These are phyloP conservation scores for Apiotrichum brassicae DNA, from an alignment of 1,284 basidiomycete species.

Conservation along the genomic window DNA sequence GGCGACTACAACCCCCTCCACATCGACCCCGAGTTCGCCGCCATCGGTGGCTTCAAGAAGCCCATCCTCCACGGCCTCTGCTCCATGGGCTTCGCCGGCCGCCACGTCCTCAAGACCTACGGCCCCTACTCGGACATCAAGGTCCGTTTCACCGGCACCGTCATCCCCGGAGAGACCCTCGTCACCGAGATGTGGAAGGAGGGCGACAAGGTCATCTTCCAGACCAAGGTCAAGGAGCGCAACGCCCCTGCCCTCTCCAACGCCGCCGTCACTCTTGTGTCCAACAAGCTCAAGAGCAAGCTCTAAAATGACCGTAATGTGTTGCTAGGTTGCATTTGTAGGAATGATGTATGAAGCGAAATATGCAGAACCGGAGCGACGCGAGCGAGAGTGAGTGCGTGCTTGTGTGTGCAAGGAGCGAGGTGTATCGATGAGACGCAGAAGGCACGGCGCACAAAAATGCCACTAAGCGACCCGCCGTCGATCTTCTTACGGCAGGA, in stretches of 20 bases:
- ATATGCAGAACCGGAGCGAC: neutral
- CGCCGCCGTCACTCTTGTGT: constrained; percentile 51
- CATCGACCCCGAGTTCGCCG: constrained; percentile 87
- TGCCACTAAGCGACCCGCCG: no score
- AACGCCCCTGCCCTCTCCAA: constrained; percentile 50
- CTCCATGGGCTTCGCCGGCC: constrained; percentile 89
- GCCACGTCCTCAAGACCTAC: constrained; percentile 82
- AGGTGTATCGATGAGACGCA: no score
- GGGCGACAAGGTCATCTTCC: constrained; percentile 82
- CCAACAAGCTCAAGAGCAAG: constrained; percentile 37
- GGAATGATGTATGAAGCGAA: neutral
- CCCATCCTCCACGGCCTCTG: constrained; percentile 77
- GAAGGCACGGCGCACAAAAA: no score
- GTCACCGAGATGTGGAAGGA: constrained; percentile 98
- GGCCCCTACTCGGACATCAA: constrained; percentile 91
- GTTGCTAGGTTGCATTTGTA: neutral
- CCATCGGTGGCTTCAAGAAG: constrained; percentile 88
- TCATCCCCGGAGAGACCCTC: constrained; percentile 92
- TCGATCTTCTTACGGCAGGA: no score
- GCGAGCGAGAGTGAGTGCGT: no score
- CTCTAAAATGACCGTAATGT: constrained; percentile 19
- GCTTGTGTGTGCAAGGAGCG: no score
- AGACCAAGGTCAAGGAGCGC: constrained; percentile 52
- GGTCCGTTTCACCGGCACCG: constrained; percentile 64
- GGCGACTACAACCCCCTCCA: constrained; percentile 91